Percentiles rank a stretch among this genome's conserved stretches.
Evolutionary conservation across 106 monocot genomes (phyloP).

Genomic region (Phalaenopsis equestris): DNA sequence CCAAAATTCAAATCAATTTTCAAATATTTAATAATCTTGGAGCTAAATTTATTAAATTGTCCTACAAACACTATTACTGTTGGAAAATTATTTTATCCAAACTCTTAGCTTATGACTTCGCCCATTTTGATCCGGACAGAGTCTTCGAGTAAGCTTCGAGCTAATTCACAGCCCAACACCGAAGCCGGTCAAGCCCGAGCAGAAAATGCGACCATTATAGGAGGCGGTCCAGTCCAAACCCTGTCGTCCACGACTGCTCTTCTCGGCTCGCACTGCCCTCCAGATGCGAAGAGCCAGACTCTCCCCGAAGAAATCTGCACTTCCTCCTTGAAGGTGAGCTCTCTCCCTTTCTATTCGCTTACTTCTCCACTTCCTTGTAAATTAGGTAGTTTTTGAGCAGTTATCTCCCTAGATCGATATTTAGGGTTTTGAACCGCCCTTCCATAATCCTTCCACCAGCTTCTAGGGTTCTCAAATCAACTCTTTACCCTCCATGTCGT

Average conservation of each 20-base stretch:
- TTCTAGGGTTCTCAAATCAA: not conserved
- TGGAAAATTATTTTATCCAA: no score
- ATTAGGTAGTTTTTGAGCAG: not conserved
- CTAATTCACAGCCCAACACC: no score
- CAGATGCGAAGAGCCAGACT: not conserved
- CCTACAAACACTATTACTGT: no score
- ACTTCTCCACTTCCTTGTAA: not conserved
- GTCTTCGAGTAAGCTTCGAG: no score
- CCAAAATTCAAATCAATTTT: no score
- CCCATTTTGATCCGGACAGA: no score
- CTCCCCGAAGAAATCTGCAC: not conserved
- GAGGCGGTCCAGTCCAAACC: not conserved
- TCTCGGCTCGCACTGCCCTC: not conserved
- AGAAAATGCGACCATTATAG: no score
- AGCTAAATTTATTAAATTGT: no score
- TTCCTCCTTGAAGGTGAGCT: not conserved
- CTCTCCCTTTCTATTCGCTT: not conserved
- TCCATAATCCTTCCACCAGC: not conserved
- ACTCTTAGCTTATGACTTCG: no score
- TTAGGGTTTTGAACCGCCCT: conserved; percentile 6
- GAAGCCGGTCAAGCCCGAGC: no score
- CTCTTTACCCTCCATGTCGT: conserved; percentile 13
- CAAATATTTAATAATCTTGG: no score
- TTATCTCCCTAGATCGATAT: not conserved
- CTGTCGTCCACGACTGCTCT: not conserved